phyloP scores from a whole-genome alignment of 768 basidiomycete species.

The Lactarius sp. region DNA sequence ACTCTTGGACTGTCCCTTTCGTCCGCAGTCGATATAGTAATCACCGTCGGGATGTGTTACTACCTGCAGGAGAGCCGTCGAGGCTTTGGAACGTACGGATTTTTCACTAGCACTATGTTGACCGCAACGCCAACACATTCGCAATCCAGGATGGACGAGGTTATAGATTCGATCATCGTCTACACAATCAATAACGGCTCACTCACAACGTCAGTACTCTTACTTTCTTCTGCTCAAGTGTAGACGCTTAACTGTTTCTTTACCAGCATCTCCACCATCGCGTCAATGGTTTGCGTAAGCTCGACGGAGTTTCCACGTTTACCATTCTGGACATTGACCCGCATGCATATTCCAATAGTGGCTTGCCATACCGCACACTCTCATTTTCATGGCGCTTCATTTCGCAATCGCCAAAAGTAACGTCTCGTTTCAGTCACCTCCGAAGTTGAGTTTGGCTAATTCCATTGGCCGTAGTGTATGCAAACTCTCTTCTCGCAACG shows the following conservation, averaged over 20 bases:
- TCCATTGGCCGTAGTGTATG: conserved; percentile 17
- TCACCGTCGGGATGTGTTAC: conserved; percentile 24
- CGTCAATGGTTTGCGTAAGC: conserved; percentile 24
- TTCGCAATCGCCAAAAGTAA: conserved; percentile 26
- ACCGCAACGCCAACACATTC: background rate
- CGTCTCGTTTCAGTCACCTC: background rate
- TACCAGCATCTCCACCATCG: conserved; percentile 21
- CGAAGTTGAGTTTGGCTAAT: background rate
- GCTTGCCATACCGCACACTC: conserved; percentile 19
- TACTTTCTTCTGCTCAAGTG: background rate
- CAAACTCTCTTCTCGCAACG: conserved; percentile 26
- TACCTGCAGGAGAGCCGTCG: conserved; percentile 25
- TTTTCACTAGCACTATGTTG: background rate
- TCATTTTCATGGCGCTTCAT: conserved; percentile 26
- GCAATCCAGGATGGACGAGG: conserved; percentile 22
- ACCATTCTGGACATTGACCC: background rate
- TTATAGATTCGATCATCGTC: conserved; percentile 22
- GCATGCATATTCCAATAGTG: conserved; percentile 15
- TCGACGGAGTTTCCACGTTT: background rate
- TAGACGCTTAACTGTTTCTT: background rate
- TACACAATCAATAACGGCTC: conserved; percentile 28
- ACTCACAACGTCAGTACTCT: conserved; percentile 21
- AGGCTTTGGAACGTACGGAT: conserved; percentile 24
- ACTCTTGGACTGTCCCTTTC: conserved; percentile 25
- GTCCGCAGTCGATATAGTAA: conserved; percentile 21